Base-by-base conservation (phyloP, 2,329 filamentous ascomycete genomes). In the Pseudocercospora vitis region DNA sequence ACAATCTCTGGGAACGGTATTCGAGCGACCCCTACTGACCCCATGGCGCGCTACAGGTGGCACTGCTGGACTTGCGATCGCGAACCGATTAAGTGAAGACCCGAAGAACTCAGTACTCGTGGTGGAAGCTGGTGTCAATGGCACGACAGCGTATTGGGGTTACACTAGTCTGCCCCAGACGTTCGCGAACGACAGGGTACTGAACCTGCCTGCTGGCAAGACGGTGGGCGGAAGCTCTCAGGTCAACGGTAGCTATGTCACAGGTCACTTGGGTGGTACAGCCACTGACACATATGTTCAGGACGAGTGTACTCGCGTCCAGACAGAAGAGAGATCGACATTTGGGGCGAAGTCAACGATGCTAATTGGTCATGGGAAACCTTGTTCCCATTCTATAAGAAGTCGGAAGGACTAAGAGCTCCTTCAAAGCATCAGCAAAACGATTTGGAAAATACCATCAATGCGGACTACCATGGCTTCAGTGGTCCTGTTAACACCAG, bases 51-150 rank as follows among this genome's bases (percentile, higher is more conserved):
- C n/a, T 4, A 24, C 19, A 42, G 37, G 37, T 11, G 65, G 66
- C 6, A 63, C 65, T 9, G 60, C 61, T 39, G 66, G 66, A 31
- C 55, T 66, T n/a, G 58, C 60, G 9, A 55, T 69, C 9, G 66
- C 65, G 4, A 60, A 61, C 49, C 58, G 63, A 32, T 51, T 69
- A 4, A 63, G 58, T 12, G 61, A 63, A 21, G 53, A 66, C 44
- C 55, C 65, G 11, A 50, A 49, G 12, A 50, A 63, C 70, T 57
- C 65, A 56, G 16, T 73, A 65, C 69, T 66, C 26, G 14, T 58
- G 23, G 26, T 57, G 47, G 39, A 63, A 57, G 49, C 50, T 28
- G 56, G 56, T n/a, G 31, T 55, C 23, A 51, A 54, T 19, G 48
- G 55, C 6, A 50, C 40, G 8, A 51, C 29, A 9, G 24, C 29